Base-by-base conservation (phyloP, 1,139 yeast species). In the Geotrichum carabidarum region DNA sequence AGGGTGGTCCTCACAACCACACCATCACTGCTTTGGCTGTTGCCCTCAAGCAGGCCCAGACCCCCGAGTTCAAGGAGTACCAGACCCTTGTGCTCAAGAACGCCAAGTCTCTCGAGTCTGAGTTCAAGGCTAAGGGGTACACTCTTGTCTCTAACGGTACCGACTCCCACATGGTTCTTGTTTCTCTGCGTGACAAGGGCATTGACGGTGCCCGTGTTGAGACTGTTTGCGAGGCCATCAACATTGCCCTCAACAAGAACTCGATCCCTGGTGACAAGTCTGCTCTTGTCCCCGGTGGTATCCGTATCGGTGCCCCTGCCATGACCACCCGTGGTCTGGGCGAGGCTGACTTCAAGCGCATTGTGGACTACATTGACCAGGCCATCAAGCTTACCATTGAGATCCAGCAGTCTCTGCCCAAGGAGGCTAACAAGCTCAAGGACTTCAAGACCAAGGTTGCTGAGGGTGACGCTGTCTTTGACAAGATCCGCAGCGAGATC, bases 1-100 rank as follows among this genome's bases (percentile, higher is more conserved):
- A 91, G 78, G 98, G 98, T 77, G 98, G 98, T 68, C 98, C 98
- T 64, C 97, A 91, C 74, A 91, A 91, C 78, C 97, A 91, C 74
- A 91, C 97, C 64, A 91, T 91, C 68, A 86, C 96, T 62, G 98
- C 97, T 11, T 76, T 91, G 65, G 95, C 97, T 7, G 95, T 88
- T 58, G 97, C 97, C 27, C 81, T 91, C 69, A 89, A 89, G 71
- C 97, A 91, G 77, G 90, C 96, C 55, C 75, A 79, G 59, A 76
- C 86, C 50, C 95, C 95, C 54, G 96, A 90, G 72, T 91, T 83
- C 75, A 83, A 81, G 69, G 81, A 82, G 66, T 91, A 91, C 75
- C 98, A 91, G 75, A 70, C 82, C 68, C 82, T 83, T 63, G 95
- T 91, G 53, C 81, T 91, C 61, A 76, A 78, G 64, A 91, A 91